Base-by-base conservation (phyloP, 2,329 filamentous ascomycete genomes). In the Colletotrichum sp. region DNA sequence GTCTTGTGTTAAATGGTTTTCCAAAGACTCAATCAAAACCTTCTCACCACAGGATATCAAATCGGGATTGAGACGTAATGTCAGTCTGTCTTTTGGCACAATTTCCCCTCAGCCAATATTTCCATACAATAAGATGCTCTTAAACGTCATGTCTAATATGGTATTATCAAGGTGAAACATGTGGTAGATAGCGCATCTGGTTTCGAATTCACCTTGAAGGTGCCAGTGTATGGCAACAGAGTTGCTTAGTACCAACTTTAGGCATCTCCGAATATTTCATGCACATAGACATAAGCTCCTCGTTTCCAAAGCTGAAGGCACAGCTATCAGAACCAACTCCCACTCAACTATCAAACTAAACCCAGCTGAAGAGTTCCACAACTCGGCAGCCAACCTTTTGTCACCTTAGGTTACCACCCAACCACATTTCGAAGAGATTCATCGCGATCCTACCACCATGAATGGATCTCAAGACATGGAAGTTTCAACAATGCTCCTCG, bases 401-500 rank as follows among this genome's bases (percentile, higher is more conserved):
- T 48, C 43, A 21, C n/a, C 43, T 48, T 48, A 13, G 21, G 21
- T 24, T 24, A 21, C 43, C n/a, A 1, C 5, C n/a, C 0, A 48
- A 21, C 0, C 43, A 21, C 43, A 52, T 0, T 52, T 13, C 43
- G n/a, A 0, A 21, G 0, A 0, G n/a, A 21, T 21, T 52, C 43
- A 52, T 0, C 43, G 0, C 43, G 21, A 21, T 21, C 6, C n/a
- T 21, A 21, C 43, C 43, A 21, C 43, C 43, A 48, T 3, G n/a
- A 0, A 0, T 4, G 43, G 0, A 52, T 52, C 43, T 21, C 43
- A 52, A 52, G 3, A 52, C 43, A 7, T 52, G 43, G 6, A 21
- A 1, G 0, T 7, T 52, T 4, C 0, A 0, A 52, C n/a, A 0
- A 52, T 21, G 10, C 10, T 52, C 6, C n/a, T 52, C 43, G 10